phyloP scores from a whole-genome alignment of 2,329 filamentous ascomycete species.

The Emergomyces orientalis region DNA sequence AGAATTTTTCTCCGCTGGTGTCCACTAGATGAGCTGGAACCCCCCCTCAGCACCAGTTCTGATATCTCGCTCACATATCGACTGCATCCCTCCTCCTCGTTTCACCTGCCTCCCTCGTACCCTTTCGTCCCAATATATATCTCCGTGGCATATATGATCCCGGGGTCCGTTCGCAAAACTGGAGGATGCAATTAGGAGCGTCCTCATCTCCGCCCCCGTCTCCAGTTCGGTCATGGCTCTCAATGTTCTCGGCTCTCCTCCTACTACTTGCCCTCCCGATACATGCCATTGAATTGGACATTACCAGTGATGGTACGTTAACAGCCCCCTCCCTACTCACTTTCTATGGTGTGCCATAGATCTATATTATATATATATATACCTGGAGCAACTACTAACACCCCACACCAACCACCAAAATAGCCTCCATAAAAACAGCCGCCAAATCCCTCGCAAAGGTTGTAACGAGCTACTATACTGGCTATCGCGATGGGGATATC shows the following conservation, averaged over 20 bases:
- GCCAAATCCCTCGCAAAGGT: conserved; percentile 26
- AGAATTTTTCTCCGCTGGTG: too few relatives aligned
- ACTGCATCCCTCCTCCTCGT: too few relatives aligned
- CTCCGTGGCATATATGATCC: too few relatives aligned
- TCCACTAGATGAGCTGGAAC: too few relatives aligned
- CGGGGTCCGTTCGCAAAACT: neutral
- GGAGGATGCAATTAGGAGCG: neutral
- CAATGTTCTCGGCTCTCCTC: neutral
- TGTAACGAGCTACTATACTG: conserved; percentile 29
- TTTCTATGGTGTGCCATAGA: too few relatives aligned
- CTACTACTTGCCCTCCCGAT: neutral
- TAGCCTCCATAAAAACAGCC: conserved; percentile 27
- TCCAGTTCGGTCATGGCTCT: neutral
- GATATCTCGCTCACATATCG: too few relatives aligned
- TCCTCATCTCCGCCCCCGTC: neutral
- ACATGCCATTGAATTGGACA: conserved; percentile 11
- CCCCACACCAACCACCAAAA: neutral
- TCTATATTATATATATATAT: neutral
- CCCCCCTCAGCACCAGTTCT: too few relatives aligned
- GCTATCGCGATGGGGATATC: conserved; percentile 23
- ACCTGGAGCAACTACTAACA: neutral
- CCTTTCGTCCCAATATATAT: too few relatives aligned
- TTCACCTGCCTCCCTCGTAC: too few relatives aligned
- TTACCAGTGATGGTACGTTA: conserved; percentile 13
- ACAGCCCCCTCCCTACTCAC: neutral